Base-by-base conservation (phyloP, 2,329 filamentous ascomycete genomes). In the Penicillium brasilianum region DNA sequence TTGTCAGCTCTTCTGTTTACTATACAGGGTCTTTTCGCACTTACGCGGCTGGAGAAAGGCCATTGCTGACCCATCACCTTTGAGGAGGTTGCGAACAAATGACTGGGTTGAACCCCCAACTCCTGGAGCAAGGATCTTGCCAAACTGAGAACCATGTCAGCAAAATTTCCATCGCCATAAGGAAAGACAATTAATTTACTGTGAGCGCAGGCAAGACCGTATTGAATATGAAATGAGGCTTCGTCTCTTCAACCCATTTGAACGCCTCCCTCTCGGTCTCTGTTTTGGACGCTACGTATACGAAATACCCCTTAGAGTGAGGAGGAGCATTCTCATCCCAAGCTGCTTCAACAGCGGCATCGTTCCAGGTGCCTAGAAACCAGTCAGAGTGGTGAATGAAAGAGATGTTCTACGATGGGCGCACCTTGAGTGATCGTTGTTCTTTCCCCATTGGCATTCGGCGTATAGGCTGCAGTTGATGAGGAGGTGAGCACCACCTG, bases 271-370 rank as follows among this genome's bases (percentile, higher is more conserved):
- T 78, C 69, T 84, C 82, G 1, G 75, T 77, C 61, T 80, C 75
- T 0, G 76, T 78, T 65, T 84, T 85, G 56, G 77, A 78, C 0
- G 82, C 82, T 0, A 72, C 74, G 59, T 85, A 85, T 1, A 81
- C 44, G 22, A 41, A 30, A 1, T 58, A 5, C 7, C 50, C n/a
- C 53, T 69, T 60, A 70, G 71, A 22, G 72, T 74, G 5, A 70
- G 72, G 28, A 70, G 68, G 56, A 67, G 69, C n/a, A 67, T 61
- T 49, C 28, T 57, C 50, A 28, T 65, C 71, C 73, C 74, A 78
- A 5, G 77, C 77, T 7, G 71, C 63, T 25, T 74, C 61, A 11
- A 82, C 59, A 0, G 75, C 34, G n/a, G 61, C 51, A 28, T 61
- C 41, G 32, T 68, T 64, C 66, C 67, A 65, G 1, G 61, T 60